Base-by-base conservation (phyloP, 192 early-diverging fungal species). In the Physocladia obscura region DNA sequence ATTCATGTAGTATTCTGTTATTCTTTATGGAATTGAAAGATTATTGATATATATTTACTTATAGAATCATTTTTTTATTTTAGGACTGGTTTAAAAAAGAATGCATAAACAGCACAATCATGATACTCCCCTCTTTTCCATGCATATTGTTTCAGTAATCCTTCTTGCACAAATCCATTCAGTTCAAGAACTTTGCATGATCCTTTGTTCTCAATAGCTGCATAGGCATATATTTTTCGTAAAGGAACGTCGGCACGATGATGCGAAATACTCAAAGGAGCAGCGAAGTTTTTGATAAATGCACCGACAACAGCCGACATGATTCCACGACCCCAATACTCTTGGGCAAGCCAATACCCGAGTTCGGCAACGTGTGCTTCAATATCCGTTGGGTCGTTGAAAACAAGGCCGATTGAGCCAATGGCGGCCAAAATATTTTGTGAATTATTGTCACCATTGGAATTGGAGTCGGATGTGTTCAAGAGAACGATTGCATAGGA, bases 361-460 rank as follows among this genome's bases (percentile, higher is more conserved):
- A 62, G 37, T 48, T 62, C 60, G 15, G 39, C 60, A 1, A 40
- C 22, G 47, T 62, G 60, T 24, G 60, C 60, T 47, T 62, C 60
- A 17, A 62, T 27, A 27, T 62, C 60, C 17, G 36, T 47, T n/a
- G 60, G 60, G 40, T 62, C 60, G 21, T 47, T 62, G 60, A 62
- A 62, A 21, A 40, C 47, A 6, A 62, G 37, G 3, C 60, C 60
- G 30, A 62, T 62, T 15, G 60, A 47, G 27, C 60, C 60, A 24
- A 62, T 62, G 6, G 60, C 60, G 5, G 6, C 39, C 22, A 47
- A 19, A 47, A 62, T 39, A 19, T 22, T 58, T n/a, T n/a, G n/a
- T n/a, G n/a, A n/a, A n/a, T n/a, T n/a, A n/a, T n/a, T n/a, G n/a
- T n/a, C n/a, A 17, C 34, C 13, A 22, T 58, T 36, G 36, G 6